Percentiles rank a stretch among this genome's conserved stretches.
These are phyloP conservation scores for Tephrocybe sp. DNA, from an alignment of 768 basidiomycete genomes.

Conservation along the genomic window DNA sequence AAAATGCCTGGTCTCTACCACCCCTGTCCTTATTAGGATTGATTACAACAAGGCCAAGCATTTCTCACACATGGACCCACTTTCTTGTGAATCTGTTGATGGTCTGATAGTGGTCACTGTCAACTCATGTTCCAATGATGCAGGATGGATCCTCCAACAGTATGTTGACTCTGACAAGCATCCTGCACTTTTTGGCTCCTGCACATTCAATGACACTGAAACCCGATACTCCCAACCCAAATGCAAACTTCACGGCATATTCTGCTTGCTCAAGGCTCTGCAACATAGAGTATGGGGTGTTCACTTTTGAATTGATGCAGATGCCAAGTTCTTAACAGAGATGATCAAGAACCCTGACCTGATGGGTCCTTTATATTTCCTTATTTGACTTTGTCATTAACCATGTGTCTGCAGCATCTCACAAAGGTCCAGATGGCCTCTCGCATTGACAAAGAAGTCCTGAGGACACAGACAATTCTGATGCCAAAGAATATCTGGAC, in stretches of 20 bases:
- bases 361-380: constrained; percentile 35
- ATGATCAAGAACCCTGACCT: constrained; percentile 36
- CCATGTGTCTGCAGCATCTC: constrained; percentile 30
- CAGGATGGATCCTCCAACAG: constrained; percentile 37
- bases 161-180: constrained; percentile 16
- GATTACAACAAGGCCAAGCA: constrained; percentile 25
- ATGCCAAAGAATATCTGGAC: too few species aligned
- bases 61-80: neutral
- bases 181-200: constrained; percentile 29
- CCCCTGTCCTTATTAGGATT: constrained; percentile 30
- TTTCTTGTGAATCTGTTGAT: constrained; percentile 15
- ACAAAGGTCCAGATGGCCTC: too few species aligned
- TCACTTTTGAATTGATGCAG: constrained; percentile 31
- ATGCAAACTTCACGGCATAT: constrained; percentile 36
- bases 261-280: constrained; percentile 28
- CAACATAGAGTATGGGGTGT: constrained; percentile 30
- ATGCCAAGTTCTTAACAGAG: constrained; percentile 33
- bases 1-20: constrained; percentile 17
- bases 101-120: constrained; percentile 30
- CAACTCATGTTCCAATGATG: constrained; percentile 29
- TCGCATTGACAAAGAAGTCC: too few species aligned
- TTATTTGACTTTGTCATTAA: constrained; percentile 34
- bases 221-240: constrained; percentile 36
- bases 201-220: constrained; percentile 32
- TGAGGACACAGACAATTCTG: too few species aligned